phyloP scores from a whole-genome alignment of 805 yeast genomes.

The Starmerella apis region DNA sequence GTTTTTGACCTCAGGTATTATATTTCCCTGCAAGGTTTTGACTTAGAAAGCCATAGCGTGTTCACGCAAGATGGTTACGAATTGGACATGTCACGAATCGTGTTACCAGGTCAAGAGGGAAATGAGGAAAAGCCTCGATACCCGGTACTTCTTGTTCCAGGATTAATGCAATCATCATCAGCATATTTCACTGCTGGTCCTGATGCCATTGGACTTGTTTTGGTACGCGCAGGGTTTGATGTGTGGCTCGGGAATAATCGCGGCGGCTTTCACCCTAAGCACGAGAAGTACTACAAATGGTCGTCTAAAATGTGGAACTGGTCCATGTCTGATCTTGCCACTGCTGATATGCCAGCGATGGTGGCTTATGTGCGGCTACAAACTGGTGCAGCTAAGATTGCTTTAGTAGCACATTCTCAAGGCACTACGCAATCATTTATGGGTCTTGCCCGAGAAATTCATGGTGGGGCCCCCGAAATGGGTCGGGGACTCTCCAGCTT shows the following conservation, averaged over 20 bases:
- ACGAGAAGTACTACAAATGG: constrained; percentile 38
- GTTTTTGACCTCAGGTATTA: constrained; percentile 57
- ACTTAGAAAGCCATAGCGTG: constrained; percentile 47
- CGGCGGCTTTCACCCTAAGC: constrained; percentile 71
- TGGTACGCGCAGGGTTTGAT: constrained; percentile 73
- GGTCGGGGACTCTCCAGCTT: constrained; percentile 54
- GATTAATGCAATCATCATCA: constrained; percentile 77
- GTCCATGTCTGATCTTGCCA: constrained; percentile 79
- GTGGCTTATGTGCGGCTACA: constrained; percentile 46
- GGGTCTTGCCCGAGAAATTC: constrained; percentile 44
- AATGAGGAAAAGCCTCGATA: constrained; percentile 31
- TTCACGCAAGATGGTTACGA: constrained; percentile 73
- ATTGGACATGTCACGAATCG: constrained; percentile 52
- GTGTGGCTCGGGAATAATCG: constrained; percentile 92
- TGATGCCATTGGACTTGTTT: constrained; percentile 57
- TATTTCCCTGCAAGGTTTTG: constrained; percentile 49
- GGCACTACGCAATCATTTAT: constrained; percentile 82
- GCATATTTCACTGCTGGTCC: constrained; percentile 77
- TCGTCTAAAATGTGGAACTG: constrained; percentile 76
- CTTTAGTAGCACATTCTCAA: constrained; percentile 78
- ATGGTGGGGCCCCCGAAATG: constrained; percentile 33
- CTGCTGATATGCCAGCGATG: constrained; percentile 64
- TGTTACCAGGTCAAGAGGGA: constrained; percentile 22
- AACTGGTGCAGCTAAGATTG: constrained; percentile 35
- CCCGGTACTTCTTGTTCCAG: constrained; percentile 76